A percentile compares a stretch with the other conserved stretches of the same genome.
Evolutionary conservation across 768 basidiomycete genomes (phyloP).

Genomic region (Russula ochroleuca): DNA sequence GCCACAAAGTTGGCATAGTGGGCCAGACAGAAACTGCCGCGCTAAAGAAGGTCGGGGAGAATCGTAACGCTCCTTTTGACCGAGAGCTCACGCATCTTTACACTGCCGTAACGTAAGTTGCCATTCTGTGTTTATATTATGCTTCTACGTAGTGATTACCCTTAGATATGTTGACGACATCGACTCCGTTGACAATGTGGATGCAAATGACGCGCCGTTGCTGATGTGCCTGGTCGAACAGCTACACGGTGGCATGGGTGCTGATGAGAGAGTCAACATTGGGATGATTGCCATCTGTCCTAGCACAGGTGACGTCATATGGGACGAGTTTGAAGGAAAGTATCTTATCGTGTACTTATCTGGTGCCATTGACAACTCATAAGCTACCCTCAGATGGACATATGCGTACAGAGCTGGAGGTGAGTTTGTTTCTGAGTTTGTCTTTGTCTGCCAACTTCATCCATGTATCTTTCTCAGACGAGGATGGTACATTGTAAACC

Average conservation of each 20-base stretch:
- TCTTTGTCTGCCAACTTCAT: background rate
- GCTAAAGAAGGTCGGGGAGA: conserved; percentile 78
- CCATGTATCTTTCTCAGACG: conserved; percentile 48
- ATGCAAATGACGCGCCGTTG: conserved; percentile 56
- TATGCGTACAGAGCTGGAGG: conserved; percentile 89
- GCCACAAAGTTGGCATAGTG: conserved; percentile 80
- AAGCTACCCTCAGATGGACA: conserved; percentile 50
- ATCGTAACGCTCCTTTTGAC: conserved; percentile 66
- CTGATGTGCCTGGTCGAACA: conserved; percentile 73
- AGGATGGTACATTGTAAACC: conserved; percentile 82
- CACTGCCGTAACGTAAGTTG: conserved; percentile 77
- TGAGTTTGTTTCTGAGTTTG: conserved; percentile 29
- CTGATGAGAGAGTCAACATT: conserved; percentile 48
- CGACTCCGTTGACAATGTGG: conserved; percentile 60
- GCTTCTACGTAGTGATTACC: background rate
- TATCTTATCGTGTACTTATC: background rate
- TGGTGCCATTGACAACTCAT: conserved; percentile 12
- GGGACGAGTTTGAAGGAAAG: conserved; percentile 84
- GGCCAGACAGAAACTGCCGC: conserved; percentile 85
- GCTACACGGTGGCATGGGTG: conserved; percentile 39
- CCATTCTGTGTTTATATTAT: background rate
- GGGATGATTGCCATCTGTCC: conserved; percentile 78
- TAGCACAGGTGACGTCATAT: conserved; percentile 87
- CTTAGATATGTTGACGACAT: conserved; percentile 77
- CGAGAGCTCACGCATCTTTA: conserved; percentile 74